These are phyloP conservation scores for Medicago ruthenica DNA, from an alignment of 306 rosid species.

Conservation along the genomic window DNA sequence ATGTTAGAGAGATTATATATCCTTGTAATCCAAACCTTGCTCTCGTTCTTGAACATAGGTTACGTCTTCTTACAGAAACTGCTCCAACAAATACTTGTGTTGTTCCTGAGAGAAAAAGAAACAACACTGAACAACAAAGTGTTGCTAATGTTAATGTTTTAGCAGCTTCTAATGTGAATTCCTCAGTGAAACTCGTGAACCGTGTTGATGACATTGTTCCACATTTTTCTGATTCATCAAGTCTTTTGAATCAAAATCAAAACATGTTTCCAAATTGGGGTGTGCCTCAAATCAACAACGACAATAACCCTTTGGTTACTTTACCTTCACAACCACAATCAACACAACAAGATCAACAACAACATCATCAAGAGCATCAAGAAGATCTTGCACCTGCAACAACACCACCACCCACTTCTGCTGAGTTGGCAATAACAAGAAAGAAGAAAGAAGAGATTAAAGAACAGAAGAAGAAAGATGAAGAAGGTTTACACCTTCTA, in stretches of 20 bases:
- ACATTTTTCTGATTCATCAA: slow-evolving; percentile 43
- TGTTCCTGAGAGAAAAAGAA: not conserved
- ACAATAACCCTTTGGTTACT: slow-evolving; percentile 39
- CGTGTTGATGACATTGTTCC: slow-evolving; percentile 34
- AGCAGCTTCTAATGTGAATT: not conserved
- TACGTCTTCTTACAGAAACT: slow-evolving; percentile 60
- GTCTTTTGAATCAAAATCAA: slow-evolving; percentile 45
- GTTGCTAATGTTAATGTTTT: not conserved
- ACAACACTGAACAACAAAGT: not conserved
- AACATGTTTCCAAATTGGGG: slow-evolving; percentile 66
- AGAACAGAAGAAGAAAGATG: slow-evolving; percentile 86
- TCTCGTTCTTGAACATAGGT: slow-evolving; percentile 80
- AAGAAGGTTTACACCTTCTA: slow-evolving; percentile 85
- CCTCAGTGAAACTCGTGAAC: slow-evolving; percentile 3
- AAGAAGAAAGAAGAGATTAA: slow-evolving; percentile 76
- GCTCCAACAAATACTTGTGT: not conserved
- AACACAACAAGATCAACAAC: slow-evolving; percentile 23
- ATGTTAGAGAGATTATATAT: slow-evolving; percentile 85
- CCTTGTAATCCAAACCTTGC: slow-evolving; percentile 98
- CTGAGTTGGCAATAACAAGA: slow-evolving; percentile 44
- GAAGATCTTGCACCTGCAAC: slow-evolving; percentile 41
- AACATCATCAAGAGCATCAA: slow-evolving; percentile 26
- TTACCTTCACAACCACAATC: slow-evolving; percentile 35
- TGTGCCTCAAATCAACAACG: slow-evolving; percentile 30
- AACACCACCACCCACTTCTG: not conserved